These are phyloP conservation scores for Lachancea fermentati DNA, from an alignment of 805 yeast species.

Conservation along the genomic window DNA sequence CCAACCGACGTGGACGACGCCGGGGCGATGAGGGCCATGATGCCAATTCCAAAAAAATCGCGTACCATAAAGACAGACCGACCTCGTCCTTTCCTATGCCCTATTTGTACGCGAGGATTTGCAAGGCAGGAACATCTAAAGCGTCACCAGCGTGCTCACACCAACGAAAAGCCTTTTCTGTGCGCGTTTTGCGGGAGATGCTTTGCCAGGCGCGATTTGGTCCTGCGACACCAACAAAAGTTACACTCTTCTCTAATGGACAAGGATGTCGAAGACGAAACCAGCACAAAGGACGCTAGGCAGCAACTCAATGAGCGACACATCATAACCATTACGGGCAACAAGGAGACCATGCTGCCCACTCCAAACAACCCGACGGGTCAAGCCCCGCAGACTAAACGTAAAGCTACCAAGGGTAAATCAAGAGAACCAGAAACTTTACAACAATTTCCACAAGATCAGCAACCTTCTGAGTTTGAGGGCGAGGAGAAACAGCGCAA, in stretches of 20 bases:
- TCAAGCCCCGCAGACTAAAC: background rate
- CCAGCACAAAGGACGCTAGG: conserved; percentile 16
- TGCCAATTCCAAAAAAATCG: conserved; percentile 83
- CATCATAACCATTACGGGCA: conserved; percentile 36
- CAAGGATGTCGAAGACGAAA: conserved; percentile 17
- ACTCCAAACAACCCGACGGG: conserved; percentile 19
- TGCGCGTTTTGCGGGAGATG: conserved; percentile 96
- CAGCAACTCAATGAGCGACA: conserved; percentile 30
- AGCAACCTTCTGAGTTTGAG: background rate
- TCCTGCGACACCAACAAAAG: conserved; percentile 91
- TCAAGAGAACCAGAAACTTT: background rate
- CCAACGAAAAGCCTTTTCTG: conserved; percentile 93
- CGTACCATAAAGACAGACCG: conserved; percentile 82
- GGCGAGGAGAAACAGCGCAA: conserved; percentile 12
- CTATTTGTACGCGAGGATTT: conserved; percentile 89
- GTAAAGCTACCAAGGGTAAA: background rate
- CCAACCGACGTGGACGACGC: background rate
- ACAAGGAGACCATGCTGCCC: conserved; percentile 36
- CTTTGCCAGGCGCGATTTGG: conserved; percentile 84
- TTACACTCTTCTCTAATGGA: conserved; percentile 56
- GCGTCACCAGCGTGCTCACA: conserved; percentile 90
- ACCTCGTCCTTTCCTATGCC: conserved; percentile 89
- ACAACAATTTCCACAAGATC: background rate
- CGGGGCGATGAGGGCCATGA: conserved; percentile 28
- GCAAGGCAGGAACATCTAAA: conserved; percentile 92